Evolutionary conservation across 768 basidiomycete species (phyloP), one percentile per base, ranked within the genome.

Genomic region (Roridomyces roridus): DNA sequence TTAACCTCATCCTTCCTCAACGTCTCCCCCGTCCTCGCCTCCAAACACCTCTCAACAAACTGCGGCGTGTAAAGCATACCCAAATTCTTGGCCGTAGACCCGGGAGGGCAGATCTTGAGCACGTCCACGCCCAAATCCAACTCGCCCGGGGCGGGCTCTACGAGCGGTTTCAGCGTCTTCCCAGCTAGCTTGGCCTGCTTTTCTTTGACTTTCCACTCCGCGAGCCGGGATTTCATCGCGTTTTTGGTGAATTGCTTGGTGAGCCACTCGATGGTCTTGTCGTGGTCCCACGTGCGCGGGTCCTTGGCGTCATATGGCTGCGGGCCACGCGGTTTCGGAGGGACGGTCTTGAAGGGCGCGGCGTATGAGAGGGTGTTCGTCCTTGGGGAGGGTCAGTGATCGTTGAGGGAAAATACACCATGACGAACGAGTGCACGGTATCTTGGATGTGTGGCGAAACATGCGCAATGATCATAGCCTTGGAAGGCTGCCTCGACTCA

Each of bases 371-470:
- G 63, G 24, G 72, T 73, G 53, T 67, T 70, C 15, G 67, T 66
- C 46, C 69, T 71, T 21, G 26, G 14, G 23, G 18, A 26, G 11
- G 12, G 21, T 18, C 6, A 35, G 25, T 44, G 20, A 37, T 9
- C 9, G 46, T 47, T 15, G 18, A 5, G 9, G 5, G 3, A 5
- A 11, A 24, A 10, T 21, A 26, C 43, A 34, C 5, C 15, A 35
- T 15, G 12, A 47, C 60, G n/a, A 23, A 62, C 61, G 61, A 63
- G 51, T 73, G 73, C 12, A 66, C 58, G 6, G 67, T 55, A 51
- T 74, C 73, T 45, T 73, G 72, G 28, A 74, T 71, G 52, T 73
- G 72, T 5, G 73, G 73, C 17, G 73, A 74, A 15, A 72, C 70
- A 53, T 74, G 73, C 8, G 73, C 73, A 59, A 74, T 72, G 59